Conservation (phyloP, 345 rosid species). For the Odontarrhena argentea region DNA sequence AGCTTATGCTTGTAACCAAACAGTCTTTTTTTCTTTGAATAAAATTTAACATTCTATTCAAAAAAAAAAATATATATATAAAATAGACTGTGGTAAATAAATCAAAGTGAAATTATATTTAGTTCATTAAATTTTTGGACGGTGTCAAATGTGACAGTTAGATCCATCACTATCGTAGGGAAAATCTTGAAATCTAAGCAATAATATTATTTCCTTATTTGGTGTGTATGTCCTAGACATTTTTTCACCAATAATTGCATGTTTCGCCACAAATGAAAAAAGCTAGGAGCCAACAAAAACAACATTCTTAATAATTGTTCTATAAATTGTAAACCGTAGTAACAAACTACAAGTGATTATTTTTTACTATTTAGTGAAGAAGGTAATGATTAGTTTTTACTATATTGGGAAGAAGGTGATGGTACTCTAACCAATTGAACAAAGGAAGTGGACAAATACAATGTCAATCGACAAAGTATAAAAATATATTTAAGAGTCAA, state of each 20-base stretch:
- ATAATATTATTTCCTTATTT: slow-evolving; percentile 11
- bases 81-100: too few species aligned
- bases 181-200: slow-evolving; percentile 21
- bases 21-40: too few species aligned
- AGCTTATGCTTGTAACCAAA: too few species aligned
- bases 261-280: slow-evolving; percentile 2
- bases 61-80: too few species aligned
- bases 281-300: neutral
- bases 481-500: too few species aligned
- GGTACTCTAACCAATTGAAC: too few species aligned
- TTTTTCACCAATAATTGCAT: neutral
- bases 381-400: too few species aligned
- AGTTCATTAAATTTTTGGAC: neutral
- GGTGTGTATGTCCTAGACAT: neutral
- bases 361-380: neutral
- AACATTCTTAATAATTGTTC: neutral
- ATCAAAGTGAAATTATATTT: neutral
- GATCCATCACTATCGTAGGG: slow-evolving; percentile 24
- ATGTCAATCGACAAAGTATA: too few species aligned
- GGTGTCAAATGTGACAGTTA: slow-evolving; percentile 29
- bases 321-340: neutral
- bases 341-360: neutral
- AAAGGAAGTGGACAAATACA: too few species aligned
- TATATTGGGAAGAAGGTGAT: too few species aligned
- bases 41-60: too few species aligned